Base-by-base conservation (phyloP, 495 filamentous ascomycete genomes). In the Lasiosphaeria hispida region DNA sequence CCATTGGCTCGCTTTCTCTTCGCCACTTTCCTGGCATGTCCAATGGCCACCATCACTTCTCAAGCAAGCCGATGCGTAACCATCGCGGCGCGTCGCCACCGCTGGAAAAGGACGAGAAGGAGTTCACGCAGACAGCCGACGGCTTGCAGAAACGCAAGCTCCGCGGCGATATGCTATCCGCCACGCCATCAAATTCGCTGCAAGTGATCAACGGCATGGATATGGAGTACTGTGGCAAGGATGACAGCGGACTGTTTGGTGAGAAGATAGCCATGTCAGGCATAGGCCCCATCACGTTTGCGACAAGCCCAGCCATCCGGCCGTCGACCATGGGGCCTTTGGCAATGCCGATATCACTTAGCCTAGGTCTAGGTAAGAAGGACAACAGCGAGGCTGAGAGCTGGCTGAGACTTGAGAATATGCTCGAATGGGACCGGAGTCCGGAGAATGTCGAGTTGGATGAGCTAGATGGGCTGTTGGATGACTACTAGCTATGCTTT, bases 101-200 rank as follows among this genome's bases (percentile, higher is more conserved):
- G 18, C 81, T 97, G 33, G 94, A 98, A 75, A 88, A 90, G 61
- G 94, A 97, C 61, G 94, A 98, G 76, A 89, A 87, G 64, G 94
- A 97, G 73, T 98, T 98, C 67, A 96, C 91, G 3, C 91, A 93
- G 74, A 97, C 93, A 6, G 94, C 94, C 8, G 86, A 87, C 65
- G 87, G 85, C 42, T 83, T 97, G 71, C 90, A 91, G 63, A 88
- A 88, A 75, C 83, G 89, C 57, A 89, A 82, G 56, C 76, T 81
- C 57, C 82, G 72, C 62, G 78, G 75, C 42, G 80, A 80, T 43
- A 57, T 72, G 53, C 75, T 75, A 19, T 67, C 67, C 34, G 60
- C 64, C 15, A 74, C 75, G 40, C 10, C 58, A 18, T 30, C 78
- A 43, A 34, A 2, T 30, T 30, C 23, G 23, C 23, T 30, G 23